Evolutionary conservation across 257 asterid genomes (phyloP), one percentile per base, ranked within the genome.

Genomic region (Capsicum chinense): DNA sequence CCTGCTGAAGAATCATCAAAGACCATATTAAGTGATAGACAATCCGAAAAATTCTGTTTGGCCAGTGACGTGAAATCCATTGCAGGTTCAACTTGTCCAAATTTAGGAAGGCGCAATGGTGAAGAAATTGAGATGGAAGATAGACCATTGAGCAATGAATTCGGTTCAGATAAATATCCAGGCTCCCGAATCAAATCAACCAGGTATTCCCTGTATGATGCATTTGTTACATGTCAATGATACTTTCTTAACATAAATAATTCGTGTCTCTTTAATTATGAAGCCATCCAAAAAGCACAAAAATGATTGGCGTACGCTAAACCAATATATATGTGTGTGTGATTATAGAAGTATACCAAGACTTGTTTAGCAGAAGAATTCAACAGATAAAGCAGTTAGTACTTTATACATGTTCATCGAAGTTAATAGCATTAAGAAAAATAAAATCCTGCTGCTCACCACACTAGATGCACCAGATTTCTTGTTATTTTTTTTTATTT

Each of bases 111-210:
- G 86, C 95, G 91, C 91, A 97, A 85, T 54, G 99, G 99, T 63
- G 99, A 97, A 83, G 95, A 90, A 87, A 97, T 92, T 83, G 97
- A 90, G 89, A 97, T 91, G 83, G 98, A 94, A 86, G 94, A 90
- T 85, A 96, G 98, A 86, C 99, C 99, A 73, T 95, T 97, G 68
- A 93, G 90, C 94, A 93, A 86, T 83, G 99, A 97, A 91, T 97
- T 97, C 10, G 99, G 99, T 85, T 92, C 97, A 66, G 84, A 86
- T 80, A 97, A 85, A 87, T 85, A 89, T 84, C 99, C 99, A 74
- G 98, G 99, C 83, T 86, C 91, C 92, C 94, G 87, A 88, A 93
- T 79, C 94, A 67, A 90, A 93, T 97, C 99, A 85, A 97, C 89
- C 84, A 95, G 90, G 90, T 88, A 93, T 87, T 97, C 99, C 98